Evolutionary conservation across 345 rosid species (phyloP).

Genomic region (Populus tremula): DNA sequence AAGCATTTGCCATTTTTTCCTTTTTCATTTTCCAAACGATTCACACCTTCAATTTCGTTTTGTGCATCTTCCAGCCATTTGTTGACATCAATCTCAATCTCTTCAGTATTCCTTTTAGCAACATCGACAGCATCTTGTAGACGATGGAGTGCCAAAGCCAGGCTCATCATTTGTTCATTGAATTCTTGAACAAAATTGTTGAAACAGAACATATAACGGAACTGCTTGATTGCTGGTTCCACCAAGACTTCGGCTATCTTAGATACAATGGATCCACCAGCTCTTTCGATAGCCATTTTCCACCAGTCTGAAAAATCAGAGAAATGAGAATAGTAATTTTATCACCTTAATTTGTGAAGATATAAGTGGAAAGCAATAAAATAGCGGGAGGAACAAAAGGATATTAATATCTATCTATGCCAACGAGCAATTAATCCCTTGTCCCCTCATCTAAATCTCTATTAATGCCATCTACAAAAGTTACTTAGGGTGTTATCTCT

Average conservation of each 20-base stretch:
- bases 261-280: not conserved
- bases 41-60: not conserved
- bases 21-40: not conserved
- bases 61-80: not conserved
- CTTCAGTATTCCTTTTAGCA: not conserved
- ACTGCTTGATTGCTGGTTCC: not conserved
- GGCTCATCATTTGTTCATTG: not conserved
- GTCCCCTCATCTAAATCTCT: too few relatives aligned
- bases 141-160: not conserved
- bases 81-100: not conserved
- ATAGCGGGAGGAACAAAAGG: too few relatives aligned
- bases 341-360: too few relatives aligned
- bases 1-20: not conserved
- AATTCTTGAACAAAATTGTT: constrained; percentile 7
- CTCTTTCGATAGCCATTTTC: not conserved
- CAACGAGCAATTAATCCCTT: too few relatives aligned
- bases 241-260: not conserved
- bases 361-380: too few relatives aligned
- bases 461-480: too few relatives aligned
- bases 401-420: too few relatives aligned
- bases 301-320: not conserved
- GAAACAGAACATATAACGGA: constrained; percentile 1
- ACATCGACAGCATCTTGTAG: not conserved
- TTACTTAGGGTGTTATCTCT: too few relatives aligned
- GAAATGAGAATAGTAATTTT: not conserved